A percentile compares a stretch with the other conserved stretches of the same genome.
Conservation (phyloP, 2,329 filamentous ascomycete species). For the Aspergillus versicolor region DNA sequence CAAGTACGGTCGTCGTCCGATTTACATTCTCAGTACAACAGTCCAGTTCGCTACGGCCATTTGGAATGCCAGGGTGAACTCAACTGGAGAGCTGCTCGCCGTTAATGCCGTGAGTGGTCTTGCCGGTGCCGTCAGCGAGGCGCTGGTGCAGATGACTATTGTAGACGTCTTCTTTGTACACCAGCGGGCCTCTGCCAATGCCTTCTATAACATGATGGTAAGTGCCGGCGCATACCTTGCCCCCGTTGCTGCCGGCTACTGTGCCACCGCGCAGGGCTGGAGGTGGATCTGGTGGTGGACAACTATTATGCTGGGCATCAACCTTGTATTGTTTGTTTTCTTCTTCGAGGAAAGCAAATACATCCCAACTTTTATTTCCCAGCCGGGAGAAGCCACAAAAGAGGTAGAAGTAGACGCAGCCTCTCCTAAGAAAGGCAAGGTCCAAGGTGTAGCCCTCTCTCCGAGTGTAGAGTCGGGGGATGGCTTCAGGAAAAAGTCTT, state of each 20-base stretch:
- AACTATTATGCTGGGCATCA: constrained; percentile 41
- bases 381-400: no score
- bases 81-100: neutral
- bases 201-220: constrained; percentile 9
- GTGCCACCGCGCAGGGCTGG: constrained; percentile 47
- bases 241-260: constrained; percentile 25
- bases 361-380: neutral
- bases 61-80: neutral
- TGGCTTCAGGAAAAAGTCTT: neutral
- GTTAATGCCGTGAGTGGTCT: constrained; percentile 8
- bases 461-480: rapidly evolving
- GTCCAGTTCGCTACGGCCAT: neutral
- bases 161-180: constrained; percentile 17
- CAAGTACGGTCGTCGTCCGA: constrained; percentile 11
- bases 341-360: constrained; percentile 45
- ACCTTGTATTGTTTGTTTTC: constrained; percentile 45
- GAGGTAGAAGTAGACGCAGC: no score
- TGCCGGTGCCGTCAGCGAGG: constrained; percentile 12
- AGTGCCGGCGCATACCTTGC: constrained; percentile 7
- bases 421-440: no score
- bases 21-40: constrained; percentile 1
- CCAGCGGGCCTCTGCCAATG: constrained; percentile 11
- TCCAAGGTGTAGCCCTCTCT: no score
- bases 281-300: constrained; percentile 54
- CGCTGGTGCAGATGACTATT: constrained; percentile 16